Evolutionary conservation across 2,329 filamentous ascomycete genomes (phyloP).

Genomic region (Paracamarosporium sp.): DNA sequence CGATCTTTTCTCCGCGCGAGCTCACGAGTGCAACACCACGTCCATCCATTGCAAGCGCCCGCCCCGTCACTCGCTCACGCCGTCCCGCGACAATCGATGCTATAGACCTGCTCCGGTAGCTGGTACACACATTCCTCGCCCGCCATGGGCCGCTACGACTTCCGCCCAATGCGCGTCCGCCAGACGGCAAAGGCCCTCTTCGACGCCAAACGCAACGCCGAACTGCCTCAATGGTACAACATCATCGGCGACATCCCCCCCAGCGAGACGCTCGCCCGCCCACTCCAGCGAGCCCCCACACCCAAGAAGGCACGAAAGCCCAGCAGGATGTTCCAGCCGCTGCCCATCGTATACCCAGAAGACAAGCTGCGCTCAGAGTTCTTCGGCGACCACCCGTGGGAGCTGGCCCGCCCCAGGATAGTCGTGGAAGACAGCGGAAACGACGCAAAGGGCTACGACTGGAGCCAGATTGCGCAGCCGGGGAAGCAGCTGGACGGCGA

Average conservation of each 20-base stretch:
- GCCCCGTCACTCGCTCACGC: neutral
- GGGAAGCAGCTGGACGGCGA: constrained; percentile 83
- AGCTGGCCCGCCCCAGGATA: constrained; percentile 85
- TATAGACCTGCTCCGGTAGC: neutral
- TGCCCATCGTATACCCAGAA: constrained; percentile 80
- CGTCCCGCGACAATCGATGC: neutral
- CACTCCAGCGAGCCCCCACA: constrained; percentile 56
- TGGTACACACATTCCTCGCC: constrained; percentile 10
- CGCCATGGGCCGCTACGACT: constrained; percentile 60
- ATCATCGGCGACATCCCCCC: constrained; percentile 65
- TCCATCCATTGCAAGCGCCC: neutral
- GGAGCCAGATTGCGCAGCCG: constrained; percentile 78
- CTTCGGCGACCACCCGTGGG: constrained; percentile 96
- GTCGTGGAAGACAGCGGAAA: constrained; percentile 86
- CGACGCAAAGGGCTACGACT: constrained; percentile 78
- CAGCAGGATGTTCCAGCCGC: constrained; percentile 81
- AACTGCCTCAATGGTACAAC: constrained; percentile 63
- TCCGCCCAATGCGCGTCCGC: constrained; percentile 60
- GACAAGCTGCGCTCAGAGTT: constrained; percentile 82
- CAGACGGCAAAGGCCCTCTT: constrained; percentile 59
- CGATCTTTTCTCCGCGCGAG: constrained; percentile 51
- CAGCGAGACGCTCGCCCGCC: constrained; percentile 65
- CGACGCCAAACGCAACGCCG: constrained; percentile 48
- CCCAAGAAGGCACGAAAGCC: constrained; percentile 60
- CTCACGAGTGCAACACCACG: neutral